Evolutionary conservation across 2,329 filamentous ascomycete genomes (phyloP), one percentile per base, ranked within the genome.

Genomic region (Fusarium lateritium): DNA sequence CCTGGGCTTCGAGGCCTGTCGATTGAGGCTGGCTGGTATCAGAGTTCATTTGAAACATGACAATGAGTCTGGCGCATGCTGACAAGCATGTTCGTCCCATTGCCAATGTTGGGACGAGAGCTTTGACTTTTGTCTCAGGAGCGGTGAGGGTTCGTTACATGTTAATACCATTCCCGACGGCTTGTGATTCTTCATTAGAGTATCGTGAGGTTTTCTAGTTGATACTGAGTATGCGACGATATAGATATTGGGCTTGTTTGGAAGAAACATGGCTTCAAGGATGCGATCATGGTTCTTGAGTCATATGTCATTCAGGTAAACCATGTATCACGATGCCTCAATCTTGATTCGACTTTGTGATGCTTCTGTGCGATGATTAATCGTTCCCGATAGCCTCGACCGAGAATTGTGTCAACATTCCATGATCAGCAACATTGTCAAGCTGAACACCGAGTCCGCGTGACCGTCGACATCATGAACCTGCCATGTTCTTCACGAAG

Each of bases 1-100:
- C 68, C 56, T 60, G 53, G 50, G 56, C 43, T 56, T 65, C 54
- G 44, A 67, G 59, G 55, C 67, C 57, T 62, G 52, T 33, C 44
- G 31, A 36, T 49, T 54, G 45, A 42, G 56, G 55, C 38, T 62
- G 39, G 58, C 40, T 49, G 38, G 34, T 42, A 50, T 40, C 39
- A 7, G 51, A 28, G 21, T 43, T 65, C 33, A 38, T 14, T 43
- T 62, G 53, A 67, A 70, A 69, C 57, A 44, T 45, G 50, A 11
- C 24, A 44, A 50, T 68, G 17, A 50, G 34, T 43, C 50, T 42
- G 42, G 42, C 40, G 49, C 54, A 54, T 53, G 53, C 22, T 33
- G 36, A 49, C 50, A 46, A 14, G 49, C 40, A 17, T 51, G 47
- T 31, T 67, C 62, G 13, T 60, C 56, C 36, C 39, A 39, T 47